Evolutionary conservation across 2,329 filamentous ascomycete species (phyloP).

Genomic region (Gremmenia infestans): DNA sequence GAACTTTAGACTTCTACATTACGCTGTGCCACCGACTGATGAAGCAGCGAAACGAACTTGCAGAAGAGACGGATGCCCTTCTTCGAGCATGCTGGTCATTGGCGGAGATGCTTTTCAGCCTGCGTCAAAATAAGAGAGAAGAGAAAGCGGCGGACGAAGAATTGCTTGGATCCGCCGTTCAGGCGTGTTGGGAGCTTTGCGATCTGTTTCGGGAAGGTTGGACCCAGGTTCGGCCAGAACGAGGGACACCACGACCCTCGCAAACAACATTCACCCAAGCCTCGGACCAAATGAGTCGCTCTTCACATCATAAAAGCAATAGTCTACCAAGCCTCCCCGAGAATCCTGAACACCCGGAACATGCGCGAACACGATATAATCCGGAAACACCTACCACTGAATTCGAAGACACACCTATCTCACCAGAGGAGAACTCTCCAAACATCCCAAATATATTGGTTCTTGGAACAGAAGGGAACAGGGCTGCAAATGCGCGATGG

Average conservation of each 20-base stretch:
- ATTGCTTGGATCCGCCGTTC: constrained; percentile 78
- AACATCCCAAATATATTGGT: constrained; percentile 85
- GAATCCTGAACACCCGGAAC: constrained; percentile 35
- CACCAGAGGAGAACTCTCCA: constrained; percentile 69
- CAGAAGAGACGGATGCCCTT: constrained; percentile 77
- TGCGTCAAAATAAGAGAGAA: constrained; percentile 76
- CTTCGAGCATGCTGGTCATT: constrained; percentile 84
- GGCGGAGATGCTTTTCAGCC: constrained; percentile 87
- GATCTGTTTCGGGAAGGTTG: constrained; percentile 90
- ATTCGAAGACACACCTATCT: constrained; percentile 85
- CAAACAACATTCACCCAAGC: constrained; percentile 68
- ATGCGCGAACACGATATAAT: constrained; percentile 33
- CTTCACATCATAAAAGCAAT: constrained; percentile 25
- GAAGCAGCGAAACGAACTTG: constrained; percentile 79
- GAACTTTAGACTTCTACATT: constrained; percentile 91
- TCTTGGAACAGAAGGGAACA: constrained; percentile 63
- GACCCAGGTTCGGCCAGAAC: constrained; percentile 81
- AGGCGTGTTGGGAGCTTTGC: constrained; percentile 92
- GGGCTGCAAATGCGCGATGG: constrained; percentile 66
- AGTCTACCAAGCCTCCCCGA: constrained; percentile 47
- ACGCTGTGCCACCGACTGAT: constrained; percentile 92
- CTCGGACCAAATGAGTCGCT: constrained; percentile 44
- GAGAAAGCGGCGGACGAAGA: constrained; percentile 73
- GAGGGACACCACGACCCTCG: constrained; percentile 76
- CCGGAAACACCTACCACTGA: constrained; percentile 94